A percentile compares a stretch with the other conserved stretches of the same genome.
Evolutionary conservation across 106 monocot species (phyloP).

Genomic region (Allium fistulosum): DNA sequence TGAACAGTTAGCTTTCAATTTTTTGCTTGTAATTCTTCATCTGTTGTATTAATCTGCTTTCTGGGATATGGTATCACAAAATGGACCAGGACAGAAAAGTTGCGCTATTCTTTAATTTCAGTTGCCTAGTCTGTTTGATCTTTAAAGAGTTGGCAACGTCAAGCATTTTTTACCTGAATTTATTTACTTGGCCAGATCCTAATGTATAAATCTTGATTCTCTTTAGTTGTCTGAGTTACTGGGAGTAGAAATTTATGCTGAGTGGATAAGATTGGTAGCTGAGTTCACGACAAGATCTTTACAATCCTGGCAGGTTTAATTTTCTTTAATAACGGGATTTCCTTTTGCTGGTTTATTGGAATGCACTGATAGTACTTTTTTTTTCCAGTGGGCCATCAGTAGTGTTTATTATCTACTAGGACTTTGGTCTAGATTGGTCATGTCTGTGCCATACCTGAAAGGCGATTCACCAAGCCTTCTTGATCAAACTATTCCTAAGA

Average conservation of each 20-base stretch:
- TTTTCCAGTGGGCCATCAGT: constrained; percentile 83
- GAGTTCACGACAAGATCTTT: constrained; percentile 89
- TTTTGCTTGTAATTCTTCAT: too few relatives aligned
- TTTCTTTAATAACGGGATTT: background rate
- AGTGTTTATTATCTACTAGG: constrained; percentile 93
- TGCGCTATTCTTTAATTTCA: background rate
- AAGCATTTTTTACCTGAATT: background rate
- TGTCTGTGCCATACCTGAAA: constrained; percentile 92
- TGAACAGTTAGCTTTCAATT: too few relatives aligned
- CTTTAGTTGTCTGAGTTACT: constrained; percentile 83
- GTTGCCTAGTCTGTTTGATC: background rate
- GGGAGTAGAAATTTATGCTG: constrained; percentile 79
- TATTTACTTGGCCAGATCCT: background rate
- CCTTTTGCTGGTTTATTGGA: background rate
- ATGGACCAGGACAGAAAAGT: too few relatives aligned
- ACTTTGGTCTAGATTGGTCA: constrained; percentile 98
- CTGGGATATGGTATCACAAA: too few relatives aligned
- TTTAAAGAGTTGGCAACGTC: background rate
- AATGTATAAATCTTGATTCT: background rate
- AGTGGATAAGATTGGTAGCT: constrained; percentile 89
- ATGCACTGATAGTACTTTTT: background rate
- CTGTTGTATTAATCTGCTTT: too few relatives aligned
- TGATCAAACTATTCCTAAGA: constrained; percentile 94
- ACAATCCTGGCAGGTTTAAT: constrained; percentile 93
- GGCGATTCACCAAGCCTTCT: constrained; percentile 84